Conservation (phyloP, 208 protist species). For the Acanthamoeba comandoni region DNA sequence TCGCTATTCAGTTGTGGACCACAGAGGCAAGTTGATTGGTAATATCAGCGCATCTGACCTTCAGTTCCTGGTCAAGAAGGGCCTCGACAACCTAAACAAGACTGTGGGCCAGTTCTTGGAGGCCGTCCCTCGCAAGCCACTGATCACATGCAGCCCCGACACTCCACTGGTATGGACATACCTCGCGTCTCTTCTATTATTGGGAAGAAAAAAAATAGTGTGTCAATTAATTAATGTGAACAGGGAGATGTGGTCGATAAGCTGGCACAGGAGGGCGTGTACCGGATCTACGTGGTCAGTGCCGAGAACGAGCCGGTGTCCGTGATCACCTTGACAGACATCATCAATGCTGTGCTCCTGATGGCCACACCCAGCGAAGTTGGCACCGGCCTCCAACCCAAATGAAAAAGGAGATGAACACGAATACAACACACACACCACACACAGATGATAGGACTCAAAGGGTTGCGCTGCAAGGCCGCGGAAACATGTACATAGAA, state of each 20-base stretch:
- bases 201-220: too few species aligned
- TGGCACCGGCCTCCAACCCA: too few species aligned
- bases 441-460: too few species aligned
- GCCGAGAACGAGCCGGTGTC: constrained; percentile 25
- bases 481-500: too few species aligned
- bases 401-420: too few species aligned
- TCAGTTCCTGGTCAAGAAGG: constrained; percentile 24
- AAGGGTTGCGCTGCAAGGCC: too few species aligned
- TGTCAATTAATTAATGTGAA: too few species aligned
- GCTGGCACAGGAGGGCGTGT: not conserved
- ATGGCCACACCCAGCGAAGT: not conserved
- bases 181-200: too few species aligned
- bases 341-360: constrained; percentile 57
- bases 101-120: constrained; percentile 51
- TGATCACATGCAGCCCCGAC: constrained; percentile 14
- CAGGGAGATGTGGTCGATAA: constrained; percentile 57
- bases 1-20: not conserved
- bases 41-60: constrained; percentile 70
- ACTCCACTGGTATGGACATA: constrained; percentile 9
- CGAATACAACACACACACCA: too few species aligned
- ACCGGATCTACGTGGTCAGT: constrained; percentile 71
- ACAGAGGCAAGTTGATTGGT: constrained; percentile 46
- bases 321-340: constrained; percentile 64
- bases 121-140: constrained; percentile 16
- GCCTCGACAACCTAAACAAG: constrained; percentile 29